These are phyloP conservation scores for Saccharomycopsis microspora DNA, from an alignment of 805 yeast genomes.

Conservation along the genomic window DNA sequence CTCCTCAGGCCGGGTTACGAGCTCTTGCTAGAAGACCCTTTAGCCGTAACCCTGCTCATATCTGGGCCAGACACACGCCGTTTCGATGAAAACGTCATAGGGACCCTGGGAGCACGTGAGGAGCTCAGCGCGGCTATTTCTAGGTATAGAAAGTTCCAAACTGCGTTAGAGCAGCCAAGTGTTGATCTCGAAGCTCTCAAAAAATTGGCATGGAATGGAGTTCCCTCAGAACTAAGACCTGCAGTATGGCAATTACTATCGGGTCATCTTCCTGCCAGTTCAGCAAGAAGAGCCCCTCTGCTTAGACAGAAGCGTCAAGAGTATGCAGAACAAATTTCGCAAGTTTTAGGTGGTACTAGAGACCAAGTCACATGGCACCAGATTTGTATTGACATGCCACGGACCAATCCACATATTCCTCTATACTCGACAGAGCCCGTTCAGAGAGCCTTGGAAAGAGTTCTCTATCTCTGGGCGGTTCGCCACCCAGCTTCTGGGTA, in stretches of 20 bases:
- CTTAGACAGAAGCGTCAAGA: slow-evolving; percentile 76
- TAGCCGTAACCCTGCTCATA: slow-evolving; percentile 27
- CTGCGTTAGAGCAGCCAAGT: slow-evolving; percentile 37
- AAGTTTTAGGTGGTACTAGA: slow-evolving; percentile 34
- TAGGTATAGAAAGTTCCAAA: slow-evolving; percentile 52
- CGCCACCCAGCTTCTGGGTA: slow-evolving; percentile 97
- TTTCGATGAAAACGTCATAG: slow-evolving; percentile 23
- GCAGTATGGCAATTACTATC: slow-evolving; percentile 80
- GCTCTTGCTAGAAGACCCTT: slow-evolving; percentile 20
- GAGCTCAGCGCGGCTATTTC: slow-evolving; percentile 49
- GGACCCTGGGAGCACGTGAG: slow-evolving; percentile 34
- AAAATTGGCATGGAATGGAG: slow-evolving; percentile 87
- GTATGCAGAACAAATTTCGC: slow-evolving; percentile 58
- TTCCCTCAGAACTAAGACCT: slow-evolving; percentile 73
- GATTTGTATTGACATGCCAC: slow-evolving; percentile 85
- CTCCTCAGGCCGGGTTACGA: slow-evolving; percentile 2
- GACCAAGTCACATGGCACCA: slow-evolving; percentile 90
- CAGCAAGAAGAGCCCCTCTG: slow-evolving; percentile 59
- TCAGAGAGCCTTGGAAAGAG: slow-evolving; percentile 69
- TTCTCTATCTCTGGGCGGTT: slow-evolving; percentile 87
- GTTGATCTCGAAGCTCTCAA: slow-evolving; percentile 58
- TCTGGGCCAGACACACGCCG: slow-evolving; percentile 31
- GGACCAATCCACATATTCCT: slow-evolving; percentile 80
- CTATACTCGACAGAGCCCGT: slow-evolving; percentile 60
- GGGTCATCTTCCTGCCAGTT: slow-evolving; percentile 85